phyloP scores from a whole-genome alignment of 2,329 filamentous ascomycete species.

The Teratosphaeria epicoccoides region DNA sequence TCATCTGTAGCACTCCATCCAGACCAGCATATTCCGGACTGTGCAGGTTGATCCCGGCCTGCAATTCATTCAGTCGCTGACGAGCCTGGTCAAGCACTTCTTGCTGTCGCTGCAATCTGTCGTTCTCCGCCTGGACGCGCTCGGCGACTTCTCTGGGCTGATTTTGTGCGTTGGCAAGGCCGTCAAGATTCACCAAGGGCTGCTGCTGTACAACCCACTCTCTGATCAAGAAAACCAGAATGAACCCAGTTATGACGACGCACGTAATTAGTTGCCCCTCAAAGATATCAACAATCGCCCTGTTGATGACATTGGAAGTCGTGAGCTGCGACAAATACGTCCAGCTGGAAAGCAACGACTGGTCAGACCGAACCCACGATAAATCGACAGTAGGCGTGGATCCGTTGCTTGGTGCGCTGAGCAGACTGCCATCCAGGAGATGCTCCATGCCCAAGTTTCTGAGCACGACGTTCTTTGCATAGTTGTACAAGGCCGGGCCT shows the following conservation, averaged over 20 bases:
- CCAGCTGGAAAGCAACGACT: conserved; percentile 22
- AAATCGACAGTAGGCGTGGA: neutral
- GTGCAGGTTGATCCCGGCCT: conserved; percentile 10
- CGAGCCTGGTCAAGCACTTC: conserved; percentile 20
- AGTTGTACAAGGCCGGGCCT: neutral
- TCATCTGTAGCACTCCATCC: conserved; percentile 14
- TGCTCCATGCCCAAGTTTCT: conserved; percentile 1
- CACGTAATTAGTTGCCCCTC: conserved; percentile 93
- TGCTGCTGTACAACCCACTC: conserved; percentile 99
- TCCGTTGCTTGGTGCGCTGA: neutral
- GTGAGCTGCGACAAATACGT: conserved; percentile 52
- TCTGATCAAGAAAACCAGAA: conserved; percentile 88
- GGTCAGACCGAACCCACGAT: conserved; percentile 11
- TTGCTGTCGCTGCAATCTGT: conserved; percentile 16
- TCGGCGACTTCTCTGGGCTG: conserved; percentile 16
- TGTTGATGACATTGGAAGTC: conserved; percentile 61
- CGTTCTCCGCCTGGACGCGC: conserved; percentile 19
- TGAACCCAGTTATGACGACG: conserved; percentile 84
- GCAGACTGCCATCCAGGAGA: neutral
- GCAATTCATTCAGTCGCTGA: conserved; percentile 15
- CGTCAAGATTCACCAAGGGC: conserved; percentile 60
- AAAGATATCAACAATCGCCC: conserved; percentile 66
- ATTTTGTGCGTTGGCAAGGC: conserved; percentile 15
- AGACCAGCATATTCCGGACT: conserved; percentile 14
- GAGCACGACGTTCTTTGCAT: conserved; percentile 1